Evolutionary conservation across 129 eudicot species (phyloP).

Genomic region (Lonicera japonica): DNA sequence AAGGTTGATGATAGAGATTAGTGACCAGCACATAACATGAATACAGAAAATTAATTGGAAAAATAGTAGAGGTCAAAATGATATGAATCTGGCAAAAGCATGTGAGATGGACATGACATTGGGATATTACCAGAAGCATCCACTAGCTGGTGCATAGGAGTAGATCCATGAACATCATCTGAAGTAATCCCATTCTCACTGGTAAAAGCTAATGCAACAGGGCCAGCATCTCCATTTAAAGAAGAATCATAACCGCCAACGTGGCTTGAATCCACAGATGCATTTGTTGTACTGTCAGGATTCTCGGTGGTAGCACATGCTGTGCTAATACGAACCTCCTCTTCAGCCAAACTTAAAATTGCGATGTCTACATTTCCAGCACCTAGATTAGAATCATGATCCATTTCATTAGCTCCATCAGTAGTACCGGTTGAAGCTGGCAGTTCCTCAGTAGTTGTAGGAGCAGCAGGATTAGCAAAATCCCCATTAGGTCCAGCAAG

Average conservation of each 20-base stretch:
- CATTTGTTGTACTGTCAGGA: constrained; percentile 23
- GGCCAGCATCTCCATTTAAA: constrained; percentile 35
- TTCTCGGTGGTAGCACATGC: constrained; percentile 20
- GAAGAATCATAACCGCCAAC: constrained; percentile 37
- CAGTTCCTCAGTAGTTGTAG: constrained; percentile 14
- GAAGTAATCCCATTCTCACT: constrained; percentile 61
- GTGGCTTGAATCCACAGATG: constrained; percentile 34
- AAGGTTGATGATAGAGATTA: neutral
- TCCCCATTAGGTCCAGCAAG: constrained; percentile 15
- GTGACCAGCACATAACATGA: neutral
- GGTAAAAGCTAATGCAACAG: constrained; percentile 16
- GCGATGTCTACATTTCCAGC: constrained; percentile 22
- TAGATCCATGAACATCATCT: constrained; percentile 43
- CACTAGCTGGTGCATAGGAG: constrained; percentile 36
- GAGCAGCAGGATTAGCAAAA: constrained; percentile 12
- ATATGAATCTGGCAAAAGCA: neutral
- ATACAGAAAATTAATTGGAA: no score
- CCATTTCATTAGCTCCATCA: constrained; percentile 19
- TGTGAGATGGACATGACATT: neutral
- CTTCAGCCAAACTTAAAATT: constrained; percentile 15
- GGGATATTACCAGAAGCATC: constrained; percentile 61
- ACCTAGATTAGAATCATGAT: constrained; percentile 13
- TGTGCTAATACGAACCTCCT: constrained; percentile 8
- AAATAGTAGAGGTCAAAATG: no score
- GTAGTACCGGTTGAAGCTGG: constrained; percentile 24